Base-by-base conservation (phyloP, 306 rosid species). In the Oemleria cerasiformis region DNA sequence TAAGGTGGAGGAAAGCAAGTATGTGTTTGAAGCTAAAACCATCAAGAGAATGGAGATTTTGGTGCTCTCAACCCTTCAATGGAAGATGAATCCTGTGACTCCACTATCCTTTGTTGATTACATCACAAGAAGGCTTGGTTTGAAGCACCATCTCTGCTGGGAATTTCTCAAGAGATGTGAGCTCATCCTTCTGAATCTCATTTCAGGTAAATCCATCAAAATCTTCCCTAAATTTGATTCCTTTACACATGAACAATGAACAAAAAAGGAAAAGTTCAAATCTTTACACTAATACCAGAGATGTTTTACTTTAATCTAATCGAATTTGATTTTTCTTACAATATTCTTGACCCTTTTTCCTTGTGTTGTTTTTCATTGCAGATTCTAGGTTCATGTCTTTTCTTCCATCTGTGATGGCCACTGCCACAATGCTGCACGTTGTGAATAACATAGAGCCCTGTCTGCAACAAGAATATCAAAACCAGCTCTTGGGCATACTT, bases 41-140 rank as follows among this genome's bases (percentile, higher is more conserved):
- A 86, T 95, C 11, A 85, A 83, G 70, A 84, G 80, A 65, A 95
- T 91, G 99, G 99, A 92, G 70, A 84, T 95, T 81, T 75, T 95
- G 79, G 90, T 95, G 4, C 99, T 95, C 66, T 88, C 97, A 8
- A 85, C 96, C 5, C 97, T 95, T 7, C 77, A 79, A 23, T 95
- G 99, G 99, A 88, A 86, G 80, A 91, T 95, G 99, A 88, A 86
- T 73, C 96, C 92, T 0, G 86, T 83, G 34, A 95, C 94, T 41
- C 92, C 99, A 51, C 68, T 92, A 66, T 92, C 96, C 0, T 91
- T 95, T 40, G 65, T 95, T n/a, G 96, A 95, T 80, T 88, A 76
- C 53, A 73, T 86, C 54, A 78, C 85, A 3, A 74, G 92, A 74
- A 88, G 93, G 63, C 86, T 91, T 63, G 93, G 96, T 1, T 71